Conservation (phyloP, 306 rosid genomes). For the Pterocarpus macrocarpus region DNA sequence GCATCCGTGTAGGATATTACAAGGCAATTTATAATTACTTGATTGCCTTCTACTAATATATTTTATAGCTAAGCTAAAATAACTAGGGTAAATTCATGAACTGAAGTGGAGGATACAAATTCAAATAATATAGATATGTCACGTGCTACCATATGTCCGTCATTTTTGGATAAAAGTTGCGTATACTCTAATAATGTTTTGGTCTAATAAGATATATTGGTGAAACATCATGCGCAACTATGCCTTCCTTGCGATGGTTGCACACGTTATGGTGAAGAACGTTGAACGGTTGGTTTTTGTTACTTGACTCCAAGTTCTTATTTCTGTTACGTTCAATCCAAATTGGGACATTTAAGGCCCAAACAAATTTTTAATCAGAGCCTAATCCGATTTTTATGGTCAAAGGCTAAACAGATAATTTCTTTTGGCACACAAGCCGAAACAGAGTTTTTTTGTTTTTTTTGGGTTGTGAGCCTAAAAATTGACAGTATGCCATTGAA, state of each 20-base stretch:
- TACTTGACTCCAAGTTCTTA: too few species aligned
- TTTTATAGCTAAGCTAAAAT: background rate
- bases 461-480: too few species aligned
- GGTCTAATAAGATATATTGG: background rate
- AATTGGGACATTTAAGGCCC: too few species aligned
- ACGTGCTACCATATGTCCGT: background rate
- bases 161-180: background rate
- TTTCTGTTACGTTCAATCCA: too few species aligned
- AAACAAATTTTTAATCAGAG: too few species aligned
- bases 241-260: slow-evolving; percentile 52
- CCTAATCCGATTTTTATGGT: too few species aligned
- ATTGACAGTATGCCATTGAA: background rate
- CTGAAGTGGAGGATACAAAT: background rate
- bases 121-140: background rate
- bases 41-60: background rate
- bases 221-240: slow-evolving; percentile 14
- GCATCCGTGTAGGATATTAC: background rate
- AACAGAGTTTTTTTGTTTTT: background rate
- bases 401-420: too few species aligned
- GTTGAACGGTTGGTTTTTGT: too few species aligned
- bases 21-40: background rate
- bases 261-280: slow-evolving; percentile 10
- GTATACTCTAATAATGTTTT: slow-evolving; percentile 5
- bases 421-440: background rate
- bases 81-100: background rate